Conservation (phyloP, 352 stramenopile genomes). For the Globisporangium spiculum region DNA sequence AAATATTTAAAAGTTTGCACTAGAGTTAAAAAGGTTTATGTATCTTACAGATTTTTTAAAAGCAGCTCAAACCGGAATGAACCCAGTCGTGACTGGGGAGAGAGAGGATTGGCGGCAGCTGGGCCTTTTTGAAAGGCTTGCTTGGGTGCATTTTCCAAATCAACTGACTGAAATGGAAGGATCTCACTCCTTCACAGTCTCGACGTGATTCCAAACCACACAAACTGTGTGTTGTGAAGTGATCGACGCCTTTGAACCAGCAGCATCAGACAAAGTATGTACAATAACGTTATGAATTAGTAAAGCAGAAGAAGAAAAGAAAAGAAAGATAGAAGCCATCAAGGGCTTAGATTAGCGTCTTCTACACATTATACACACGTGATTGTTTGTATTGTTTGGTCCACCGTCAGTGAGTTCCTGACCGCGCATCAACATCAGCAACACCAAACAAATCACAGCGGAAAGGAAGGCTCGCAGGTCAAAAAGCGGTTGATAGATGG, state of each 20-base stretch:
- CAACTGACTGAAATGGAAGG: not conserved
- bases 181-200: not conserved
- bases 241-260: not conserved
- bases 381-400: not conserved
- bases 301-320: too few species aligned
- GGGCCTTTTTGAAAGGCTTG: not conserved
- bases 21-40: too few species aligned
- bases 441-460: not conserved
- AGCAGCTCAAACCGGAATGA: not conserved
- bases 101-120: not conserved
- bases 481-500: not conserved
- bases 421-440: not conserved
- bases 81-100: not conserved
- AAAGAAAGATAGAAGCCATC: not conserved
- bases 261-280: too few species aligned
- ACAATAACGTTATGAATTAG: too few species aligned
- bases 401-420: not conserved
- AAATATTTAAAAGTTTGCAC: too few species aligned
- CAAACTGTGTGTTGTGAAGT: not conserved
- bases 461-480: not conserved
- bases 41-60: not conserved
- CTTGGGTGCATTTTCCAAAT: not conserved
- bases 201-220: not conserved
- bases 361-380: not conserved
- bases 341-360: not conserved